Conservation (phyloP, 148 eudicot species). For the Nepenthes gracilis region DNA sequence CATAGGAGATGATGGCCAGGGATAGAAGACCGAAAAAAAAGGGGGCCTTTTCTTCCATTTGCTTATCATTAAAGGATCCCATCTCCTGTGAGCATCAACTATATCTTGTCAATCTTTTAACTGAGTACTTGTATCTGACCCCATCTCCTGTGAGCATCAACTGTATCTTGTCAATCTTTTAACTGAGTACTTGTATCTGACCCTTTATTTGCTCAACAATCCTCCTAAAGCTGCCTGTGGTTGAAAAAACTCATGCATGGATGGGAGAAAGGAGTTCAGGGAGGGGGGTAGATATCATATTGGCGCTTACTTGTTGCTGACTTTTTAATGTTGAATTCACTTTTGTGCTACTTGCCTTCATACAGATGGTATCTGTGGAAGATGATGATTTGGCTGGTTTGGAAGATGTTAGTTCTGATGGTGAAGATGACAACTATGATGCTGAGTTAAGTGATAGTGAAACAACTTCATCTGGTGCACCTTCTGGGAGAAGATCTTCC, state of each 20-base stretch:
- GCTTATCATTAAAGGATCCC: too few relatives aligned
- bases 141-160: too few relatives aligned
- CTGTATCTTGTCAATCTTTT: too few relatives aligned
- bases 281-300: not conserved
- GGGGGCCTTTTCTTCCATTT: too few relatives aligned
- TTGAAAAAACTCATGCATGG: too few relatives aligned
- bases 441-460: slow-evolving; percentile 74
- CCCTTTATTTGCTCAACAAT: too few relatives aligned
- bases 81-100: too few relatives aligned
- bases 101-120: too few relatives aligned
- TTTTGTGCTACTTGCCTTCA: not conserved
- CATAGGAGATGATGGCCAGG: too few relatives aligned
- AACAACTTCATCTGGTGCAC: slow-evolving; percentile 37
- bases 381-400: slow-evolving; percentile 96
- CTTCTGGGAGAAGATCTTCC: slow-evolving; percentile 51
- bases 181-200: too few relatives aligned
- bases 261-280: not conserved
- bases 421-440: slow-evolving; percentile 92
- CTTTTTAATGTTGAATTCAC: not conserved
- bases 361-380: slow-evolving; percentile 89
- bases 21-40: too few relatives aligned
- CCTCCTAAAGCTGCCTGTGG: not conserved
- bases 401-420: slow-evolving; percentile 85
- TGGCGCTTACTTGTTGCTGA: not conserved
- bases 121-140: too few relatives aligned